Base-by-base conservation (phyloP, 1,284 basidiomycete genomes). In the Marasmius fiardii region DNA sequence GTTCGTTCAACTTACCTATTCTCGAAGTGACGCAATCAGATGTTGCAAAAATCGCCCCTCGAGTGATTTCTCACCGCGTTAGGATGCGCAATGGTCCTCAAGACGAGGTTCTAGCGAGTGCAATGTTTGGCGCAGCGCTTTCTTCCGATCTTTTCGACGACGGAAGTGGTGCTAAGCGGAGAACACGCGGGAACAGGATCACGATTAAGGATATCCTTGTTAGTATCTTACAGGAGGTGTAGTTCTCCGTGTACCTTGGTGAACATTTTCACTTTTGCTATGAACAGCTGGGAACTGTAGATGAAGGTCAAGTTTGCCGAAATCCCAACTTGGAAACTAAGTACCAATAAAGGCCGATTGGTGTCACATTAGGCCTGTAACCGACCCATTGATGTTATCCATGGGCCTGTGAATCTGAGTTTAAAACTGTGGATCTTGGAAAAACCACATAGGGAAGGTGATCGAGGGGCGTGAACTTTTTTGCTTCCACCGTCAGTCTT, bases 11-110 rank as follows among this genome's bases (percentile, higher is more conserved):
- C 23, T 18, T 54, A 10, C 57, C 54, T 21, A 68, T 76, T 45
- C 67, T 87, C 61, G 85, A 88, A 57, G 80, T 88, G 2, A 83
- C 83, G 7, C 86, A 89, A 65, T 84, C 84, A 57, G 85, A 90
- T 62, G 74, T 89, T 59, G 86, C 84, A 53, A 76, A 83, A 56
- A 80, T 89, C 21, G 79, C 87, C 60, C 86, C 86, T 33, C 73
- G 87, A 31, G 81, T 85, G 0, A 77, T 91, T 28, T 84, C 84
- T 6, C 88, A 91, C 70, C 82, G 89, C 10, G 62, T 91, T 58
- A 74, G 85, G 54, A 78, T 88, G 53, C 74, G 88, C 31, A 76
- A 82, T 64, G 82, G 86, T 1, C 85, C 85, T 1, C 74, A 81
- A 57, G 83, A 89, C 57, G 86, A 91, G 65, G 68, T 88, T 1